phyloP scores from a whole-genome alignment of 768 basidiomycete genomes.

The Psilocybe tampanensis region DNA sequence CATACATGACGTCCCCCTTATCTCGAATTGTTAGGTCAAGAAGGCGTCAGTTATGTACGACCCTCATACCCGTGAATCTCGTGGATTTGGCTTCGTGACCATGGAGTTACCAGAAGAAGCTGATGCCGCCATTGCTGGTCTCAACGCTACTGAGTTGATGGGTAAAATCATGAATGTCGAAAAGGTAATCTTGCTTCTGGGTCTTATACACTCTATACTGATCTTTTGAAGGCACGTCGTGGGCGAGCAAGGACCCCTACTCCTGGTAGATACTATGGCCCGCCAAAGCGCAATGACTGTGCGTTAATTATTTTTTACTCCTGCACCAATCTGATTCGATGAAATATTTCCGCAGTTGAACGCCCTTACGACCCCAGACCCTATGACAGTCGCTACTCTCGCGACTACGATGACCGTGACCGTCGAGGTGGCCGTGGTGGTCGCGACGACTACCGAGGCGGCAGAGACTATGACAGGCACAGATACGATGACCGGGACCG shows the following conservation, averaged over 20 bases:
- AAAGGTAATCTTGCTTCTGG: conserved; percentile 50
- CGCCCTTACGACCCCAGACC: conserved; percentile 92
- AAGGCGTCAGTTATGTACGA: conserved; percentile 76
- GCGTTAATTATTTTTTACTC: conserved; percentile 24
- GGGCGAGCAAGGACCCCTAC: conserved; percentile 91
- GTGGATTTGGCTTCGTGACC: conserved; percentile 82
- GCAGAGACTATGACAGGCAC: conserved; percentile 50
- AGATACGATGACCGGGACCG: conserved; percentile 44
- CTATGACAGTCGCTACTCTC: conserved; percentile 85
- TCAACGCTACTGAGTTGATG: conserved; percentile 83
- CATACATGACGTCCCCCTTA: neutral
- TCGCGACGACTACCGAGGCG: conserved; percentile 36
- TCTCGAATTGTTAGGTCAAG: conserved; percentile 51
- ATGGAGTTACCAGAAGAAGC: conserved; percentile 80
- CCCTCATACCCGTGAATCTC: conserved; percentile 68
- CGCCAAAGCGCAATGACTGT: conserved; percentile 81
- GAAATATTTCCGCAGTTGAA: conserved; percentile 51
- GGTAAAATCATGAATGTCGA: conserved; percentile 91
- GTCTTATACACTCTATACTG: conserved; percentile 2
- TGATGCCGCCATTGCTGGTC: conserved; percentile 83
- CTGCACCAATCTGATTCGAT: conserved; percentile 4
- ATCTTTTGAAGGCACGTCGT: conserved; percentile 68
- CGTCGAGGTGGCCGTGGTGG: conserved; percentile 36
- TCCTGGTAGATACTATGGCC: conserved; percentile 93
- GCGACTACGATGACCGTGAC: conserved; percentile 59